Base-by-base conservation (phyloP, 2,329 filamentous ascomycete species). In the Apiospora kogelbergensis region DNA sequence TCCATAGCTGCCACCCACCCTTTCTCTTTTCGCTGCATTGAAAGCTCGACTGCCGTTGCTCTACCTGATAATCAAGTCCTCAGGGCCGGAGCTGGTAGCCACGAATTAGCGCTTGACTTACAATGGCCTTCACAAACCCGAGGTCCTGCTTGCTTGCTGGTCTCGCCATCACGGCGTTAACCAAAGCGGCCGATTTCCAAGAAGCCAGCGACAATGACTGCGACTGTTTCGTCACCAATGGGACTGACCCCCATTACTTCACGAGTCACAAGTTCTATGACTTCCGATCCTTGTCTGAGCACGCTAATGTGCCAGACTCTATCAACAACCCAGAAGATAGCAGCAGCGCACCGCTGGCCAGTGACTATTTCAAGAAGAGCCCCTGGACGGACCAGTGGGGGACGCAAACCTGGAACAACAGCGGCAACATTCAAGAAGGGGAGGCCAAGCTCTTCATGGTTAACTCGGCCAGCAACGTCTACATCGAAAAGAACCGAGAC, bases 231-330 rank as follows among this genome's bases (percentile, higher is more conserved):
- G 73, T 82, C 37, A 83, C 81, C 70, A 84, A 86, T 72, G 82
- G 80, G 46, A 78, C 78, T 20, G 74, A 76, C 40, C 75, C 78
- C 41, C 72, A 71, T 24, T 84, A 81, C 78, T 86, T 84, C 75
- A 73, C 77, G 22, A 75, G 79, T 48, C 84, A 84, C 74, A 73
- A 76, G 64, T 87, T 87, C 78, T 84, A 83, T 72, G 85, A 87
- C 75, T 87, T 86, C 73, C 80, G 85, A 42, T 79, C 74, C 68
- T 79, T 83, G 45, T 68, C 76, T 20, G 69, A 81, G 33, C 79
- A 82, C 67, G 81, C 81, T 1, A 71, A 72, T 20, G 75, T 75
- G 4, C 76, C 80, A 2, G 70, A 70, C 20, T 69, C 75, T 15
- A 74, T 81, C 69, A 65, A 70, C 37, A 68, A 73, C 68, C 72